A percentile compares a stretch with the other conserved stretches of the same genome.
Evolutionary conservation across 441 rosid species (phyloP).

Genomic region (Erysimum pusillum): DNA sequence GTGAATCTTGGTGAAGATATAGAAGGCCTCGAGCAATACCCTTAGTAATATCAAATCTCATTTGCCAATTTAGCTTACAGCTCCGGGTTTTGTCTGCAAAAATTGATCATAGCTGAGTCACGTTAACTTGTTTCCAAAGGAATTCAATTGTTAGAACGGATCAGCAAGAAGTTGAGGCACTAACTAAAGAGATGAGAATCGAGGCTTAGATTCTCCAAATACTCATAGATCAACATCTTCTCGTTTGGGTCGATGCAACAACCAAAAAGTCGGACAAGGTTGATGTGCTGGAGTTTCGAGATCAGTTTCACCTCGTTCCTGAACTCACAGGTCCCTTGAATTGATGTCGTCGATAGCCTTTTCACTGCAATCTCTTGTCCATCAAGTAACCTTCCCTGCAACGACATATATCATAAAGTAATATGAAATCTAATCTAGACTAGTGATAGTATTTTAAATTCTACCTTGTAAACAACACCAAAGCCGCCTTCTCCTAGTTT

Average conservation of each 20-base stretch:
- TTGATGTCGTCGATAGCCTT: background rate
- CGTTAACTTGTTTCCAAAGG: too few species aligned
- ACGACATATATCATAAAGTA: too few species aligned
- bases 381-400: conserved; percentile 2
- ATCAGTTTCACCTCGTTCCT: background rate
- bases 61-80: background rate
- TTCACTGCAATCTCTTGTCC: conserved; percentile 3
- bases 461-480: too few species aligned
- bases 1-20: conserved; percentile 31
- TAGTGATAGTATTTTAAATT: too few species aligned
- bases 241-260: background rate
- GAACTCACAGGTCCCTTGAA: conserved; percentile 23
- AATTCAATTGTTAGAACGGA: too few species aligned
- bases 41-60: background rate
- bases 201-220: conserved; percentile 23
- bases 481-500: too few species aligned
- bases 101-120: too few species aligned
- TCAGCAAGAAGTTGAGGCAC: too few species aligned
- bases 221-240: conserved; percentile 23
- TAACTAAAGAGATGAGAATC: conserved; percentile 4
- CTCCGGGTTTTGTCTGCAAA: background rate
- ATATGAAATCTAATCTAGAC: too few species aligned
- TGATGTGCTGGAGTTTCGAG: conserved; percentile 3
- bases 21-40: conserved; percentile 13
- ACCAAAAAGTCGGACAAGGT: conserved; percentile 5